These are phyloP conservation scores for Periconia macrospinosa DNA, from an alignment of 2,329 filamentous ascomycete species.

Conservation along the genomic window DNA sequence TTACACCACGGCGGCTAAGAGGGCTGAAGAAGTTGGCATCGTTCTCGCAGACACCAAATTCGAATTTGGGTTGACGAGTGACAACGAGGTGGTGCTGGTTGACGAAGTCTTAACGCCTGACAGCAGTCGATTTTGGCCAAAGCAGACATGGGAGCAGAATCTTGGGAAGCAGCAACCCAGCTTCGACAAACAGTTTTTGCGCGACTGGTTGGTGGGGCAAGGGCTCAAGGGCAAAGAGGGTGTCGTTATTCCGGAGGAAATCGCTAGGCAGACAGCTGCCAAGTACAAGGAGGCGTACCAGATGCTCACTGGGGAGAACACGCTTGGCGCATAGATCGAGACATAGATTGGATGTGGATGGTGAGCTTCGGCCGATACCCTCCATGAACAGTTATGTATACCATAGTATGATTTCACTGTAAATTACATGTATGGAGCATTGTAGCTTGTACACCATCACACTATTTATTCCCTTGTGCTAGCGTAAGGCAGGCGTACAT, in stretches of 20 bases:
- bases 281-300: constrained; percentile 79
- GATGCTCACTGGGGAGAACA: constrained; percentile 60
- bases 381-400: no score
- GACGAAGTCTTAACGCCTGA: constrained; percentile 84
- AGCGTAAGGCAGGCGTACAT: not conserved
- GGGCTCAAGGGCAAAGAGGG: constrained; percentile 76
- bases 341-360: not conserved
- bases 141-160: constrained; percentile 63
- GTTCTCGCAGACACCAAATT: constrained; percentile 80
- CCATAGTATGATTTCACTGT: not conserved
- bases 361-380: no score
- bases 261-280: constrained; percentile 67
- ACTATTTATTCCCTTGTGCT: not conserved
- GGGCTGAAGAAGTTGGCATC: constrained; percentile 68
- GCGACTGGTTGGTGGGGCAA: constrained; percentile 76
- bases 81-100: constrained; percentile 70
- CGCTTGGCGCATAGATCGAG: not conserved
- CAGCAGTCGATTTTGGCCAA: constrained; percentile 81
- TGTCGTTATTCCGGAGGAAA: constrained; percentile 71
- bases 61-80: constrained; percentile 68
- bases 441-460: no score
- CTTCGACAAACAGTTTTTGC: constrained; percentile 77
- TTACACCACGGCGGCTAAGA: constrained; percentile 65
- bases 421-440: not conserved
- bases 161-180: constrained; percentile 76